Conservation (phyloP, 2,329 filamentous ascomycete species). For the Grosmannia clavigera region DNA sequence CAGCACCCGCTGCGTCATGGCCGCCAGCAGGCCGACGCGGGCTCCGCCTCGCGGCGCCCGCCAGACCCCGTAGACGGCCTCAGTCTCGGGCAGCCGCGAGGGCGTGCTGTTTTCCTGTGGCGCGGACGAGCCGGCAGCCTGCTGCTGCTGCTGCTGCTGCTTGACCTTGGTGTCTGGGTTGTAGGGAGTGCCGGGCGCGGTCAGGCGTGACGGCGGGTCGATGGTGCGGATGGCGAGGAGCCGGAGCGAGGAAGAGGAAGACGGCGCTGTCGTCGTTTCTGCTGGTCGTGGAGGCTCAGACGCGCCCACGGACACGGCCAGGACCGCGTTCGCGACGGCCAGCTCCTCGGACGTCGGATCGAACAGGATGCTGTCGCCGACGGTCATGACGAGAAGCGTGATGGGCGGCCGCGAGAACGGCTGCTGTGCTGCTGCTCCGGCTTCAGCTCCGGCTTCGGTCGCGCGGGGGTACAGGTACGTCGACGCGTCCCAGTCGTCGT, state of each 20-base stretch:
- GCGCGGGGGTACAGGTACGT: slow-evolving; percentile 58
- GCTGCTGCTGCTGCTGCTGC: slow-evolving; percentile 17
- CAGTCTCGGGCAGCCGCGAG: slow-evolving; percentile 31
- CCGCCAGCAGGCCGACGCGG: slow-evolving; percentile 58
- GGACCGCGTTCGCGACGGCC: slow-evolving; percentile 77
- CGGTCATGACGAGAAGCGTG: slow-evolving; percentile 78
- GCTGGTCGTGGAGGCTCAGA: slow-evolving; percentile 12
- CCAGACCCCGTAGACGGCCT: slow-evolving; percentile 65
- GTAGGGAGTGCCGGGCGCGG: slow-evolving; percentile 57
- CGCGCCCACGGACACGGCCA: slow-evolving; percentile 70
- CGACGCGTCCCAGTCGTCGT: slow-evolving; percentile 91
- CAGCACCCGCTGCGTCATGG: slow-evolving; percentile 65
- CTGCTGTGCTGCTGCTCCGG: not conserved
- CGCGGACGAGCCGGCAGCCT: slow-evolving; percentile 20
- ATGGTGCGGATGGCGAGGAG: slow-evolving; percentile 60
- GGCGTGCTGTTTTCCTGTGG: slow-evolving; percentile 11
- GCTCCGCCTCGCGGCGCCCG: slow-evolving; percentile 73
- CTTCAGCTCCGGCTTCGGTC: not conserved
- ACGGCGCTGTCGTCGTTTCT: slow-evolving; percentile 5
- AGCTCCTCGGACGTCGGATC: slow-evolving; percentile 87
- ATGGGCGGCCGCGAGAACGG: slow-evolving; percentile 54
- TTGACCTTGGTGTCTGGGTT: slow-evolving; percentile 37
- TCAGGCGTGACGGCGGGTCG: slow-evolving; percentile 61
- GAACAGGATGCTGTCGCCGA: slow-evolving; percentile 83
- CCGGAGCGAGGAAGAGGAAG: slow-evolving; percentile 31